Percentiles rank a stretch among this genome's conserved stretches.
Conservation (phyloP, 1,284 basidiomycete genomes). For the Sphagnurus paluster region DNA sequence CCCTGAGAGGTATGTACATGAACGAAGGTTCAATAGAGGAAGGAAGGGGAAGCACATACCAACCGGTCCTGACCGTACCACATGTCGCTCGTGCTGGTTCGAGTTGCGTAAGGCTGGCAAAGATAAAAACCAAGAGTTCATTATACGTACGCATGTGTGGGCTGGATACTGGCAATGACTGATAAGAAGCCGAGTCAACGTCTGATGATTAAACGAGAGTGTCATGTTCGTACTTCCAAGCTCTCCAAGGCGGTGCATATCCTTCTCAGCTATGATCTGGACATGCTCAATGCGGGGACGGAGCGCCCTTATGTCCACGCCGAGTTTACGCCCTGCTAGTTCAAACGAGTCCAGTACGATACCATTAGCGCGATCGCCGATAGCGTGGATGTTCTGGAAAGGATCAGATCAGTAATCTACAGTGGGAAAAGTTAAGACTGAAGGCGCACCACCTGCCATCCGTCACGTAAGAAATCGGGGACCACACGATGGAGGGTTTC, state of each 20-base stretch:
- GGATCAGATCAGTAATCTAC: neutral
- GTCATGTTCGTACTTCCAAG: conserved; percentile 61
- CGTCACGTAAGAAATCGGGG: conserved; percentile 60
- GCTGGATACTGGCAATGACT: conserved; percentile 92
- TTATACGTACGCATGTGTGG: conserved; percentile 82
- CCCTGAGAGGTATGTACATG: conserved; percentile 46
- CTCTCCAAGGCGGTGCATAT: conserved; percentile 67
- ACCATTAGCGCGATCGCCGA: conserved; percentile 87
- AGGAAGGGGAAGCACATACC: conserved; percentile 36
- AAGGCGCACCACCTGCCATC: conserved; percentile 67
- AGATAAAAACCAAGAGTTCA: conserved; percentile 22
- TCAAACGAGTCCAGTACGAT: conserved; percentile 81
- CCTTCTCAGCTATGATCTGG: conserved; percentile 74
- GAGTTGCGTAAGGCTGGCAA: conserved; percentile 32
- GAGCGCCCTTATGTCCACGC: conserved; percentile 39
- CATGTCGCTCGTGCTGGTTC: conserved; percentile 83
- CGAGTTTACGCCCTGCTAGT: conserved; percentile 32
- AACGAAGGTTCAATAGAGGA: neutral
- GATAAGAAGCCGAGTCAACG: neutral
- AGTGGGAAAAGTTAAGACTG: conserved; percentile 1
- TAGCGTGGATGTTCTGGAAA: conserved; percentile 80
- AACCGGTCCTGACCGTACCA: conserved; percentile 81
- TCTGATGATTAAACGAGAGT: neutral
- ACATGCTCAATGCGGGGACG: conserved; percentile 87
- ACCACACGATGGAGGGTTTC: conserved; percentile 55